Conservation (phyloP, 202 grass and related monocot species). For the Tripidium arundinaceum region DNA sequence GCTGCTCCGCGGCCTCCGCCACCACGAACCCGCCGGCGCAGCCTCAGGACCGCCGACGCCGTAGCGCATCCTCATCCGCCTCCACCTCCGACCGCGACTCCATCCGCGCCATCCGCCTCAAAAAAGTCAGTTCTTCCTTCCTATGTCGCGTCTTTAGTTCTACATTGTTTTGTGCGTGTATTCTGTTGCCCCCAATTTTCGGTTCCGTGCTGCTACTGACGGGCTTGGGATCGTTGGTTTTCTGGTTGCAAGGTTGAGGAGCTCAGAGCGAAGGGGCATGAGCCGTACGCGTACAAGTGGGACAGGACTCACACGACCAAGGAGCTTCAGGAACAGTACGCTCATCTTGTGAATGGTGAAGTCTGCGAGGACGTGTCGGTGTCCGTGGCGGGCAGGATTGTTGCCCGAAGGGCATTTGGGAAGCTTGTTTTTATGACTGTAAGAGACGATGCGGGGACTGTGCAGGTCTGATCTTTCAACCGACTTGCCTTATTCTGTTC, state of each 20-base stretch:
- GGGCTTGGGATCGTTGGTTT: not conserved
- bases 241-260: constrained; percentile 70
- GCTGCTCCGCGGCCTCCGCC: constrained; percentile 54
- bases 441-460: constrained; percentile 76
- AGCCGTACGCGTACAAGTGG: constrained; percentile 96
- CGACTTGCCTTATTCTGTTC: not conserved
- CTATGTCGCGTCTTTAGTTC: not conserved
- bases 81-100: constrained; percentile 93
- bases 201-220: not conserved
- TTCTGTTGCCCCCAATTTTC: not conserved
- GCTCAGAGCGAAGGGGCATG: constrained; percentile 74
- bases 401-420: constrained; percentile 87
- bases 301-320: constrained; percentile 74
- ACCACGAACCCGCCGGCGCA: constrained; percentile 25
- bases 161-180: not conserved
- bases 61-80: constrained; percentile 37
- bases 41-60: constrained; percentile 53
- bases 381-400: constrained; percentile 74
- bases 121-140: constrained; percentile 51
- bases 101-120: constrained; percentile 87
- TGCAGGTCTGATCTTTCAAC: constrained; percentile 63
- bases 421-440: constrained; percentile 91
- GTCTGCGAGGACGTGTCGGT: constrained; percentile 51
- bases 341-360: constrained; percentile 68
- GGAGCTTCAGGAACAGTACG: constrained; percentile 72